A percentile compares a stretch with the other conserved stretches of the same genome.
These are phyloP conservation scores for Albifimbria verrucaria DNA, from an alignment of 2,329 filamentous ascomycete species.

Conservation along the genomic window DNA sequence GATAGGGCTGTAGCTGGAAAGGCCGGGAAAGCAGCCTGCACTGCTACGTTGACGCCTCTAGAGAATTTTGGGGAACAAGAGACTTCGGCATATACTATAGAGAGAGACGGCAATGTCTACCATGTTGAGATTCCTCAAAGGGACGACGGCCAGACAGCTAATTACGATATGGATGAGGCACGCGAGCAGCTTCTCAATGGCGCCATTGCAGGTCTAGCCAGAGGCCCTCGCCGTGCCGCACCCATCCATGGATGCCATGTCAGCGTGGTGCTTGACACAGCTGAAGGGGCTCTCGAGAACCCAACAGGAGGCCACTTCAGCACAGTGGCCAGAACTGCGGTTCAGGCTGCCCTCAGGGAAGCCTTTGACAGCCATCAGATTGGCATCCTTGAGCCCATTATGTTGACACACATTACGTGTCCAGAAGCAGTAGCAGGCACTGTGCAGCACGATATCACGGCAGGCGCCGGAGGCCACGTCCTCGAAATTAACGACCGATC, in stretches of 20 bases:
- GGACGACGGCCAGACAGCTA: slow-evolving; percentile 44
- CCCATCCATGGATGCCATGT: slow-evolving; percentile 76
- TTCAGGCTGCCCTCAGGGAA: slow-evolving; percentile 65
- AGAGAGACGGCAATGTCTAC: slow-evolving; percentile 69
- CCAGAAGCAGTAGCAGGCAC: slow-evolving; percentile 77
- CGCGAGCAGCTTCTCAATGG: slow-evolving; percentile 70
- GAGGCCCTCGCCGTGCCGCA: slow-evolving; percentile 77
- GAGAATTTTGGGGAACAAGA: slow-evolving; percentile 35
- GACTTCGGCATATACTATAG: slow-evolving; percentile 38
- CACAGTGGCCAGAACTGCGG: slow-evolving; percentile 58
- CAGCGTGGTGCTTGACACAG: slow-evolving; percentile 64
- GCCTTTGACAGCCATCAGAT: slow-evolving; percentile 54
- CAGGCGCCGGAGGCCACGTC: slow-evolving; percentile 68
- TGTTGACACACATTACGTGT: slow-evolving; percentile 83
- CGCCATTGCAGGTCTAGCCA: slow-evolving; percentile 75
- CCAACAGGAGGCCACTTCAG: slow-evolving; percentile 68
- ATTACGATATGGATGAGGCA: slow-evolving; percentile 47
- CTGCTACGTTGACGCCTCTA: slow-evolving; percentile 63
- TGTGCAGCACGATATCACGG: slow-evolving; percentile 78
- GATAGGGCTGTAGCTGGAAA: slow-evolving; percentile 81
- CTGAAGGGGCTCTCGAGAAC: slow-evolving; percentile 50
- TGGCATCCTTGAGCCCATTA: slow-evolving; percentile 85
- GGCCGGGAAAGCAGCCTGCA: slow-evolving; percentile 72
- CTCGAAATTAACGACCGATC: slow-evolving; percentile 63
- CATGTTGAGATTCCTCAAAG: slow-evolving; percentile 52